Base-by-base conservation (phyloP, 371 early-diverging fungal species). In the Gilbertella persicaria region DNA sequence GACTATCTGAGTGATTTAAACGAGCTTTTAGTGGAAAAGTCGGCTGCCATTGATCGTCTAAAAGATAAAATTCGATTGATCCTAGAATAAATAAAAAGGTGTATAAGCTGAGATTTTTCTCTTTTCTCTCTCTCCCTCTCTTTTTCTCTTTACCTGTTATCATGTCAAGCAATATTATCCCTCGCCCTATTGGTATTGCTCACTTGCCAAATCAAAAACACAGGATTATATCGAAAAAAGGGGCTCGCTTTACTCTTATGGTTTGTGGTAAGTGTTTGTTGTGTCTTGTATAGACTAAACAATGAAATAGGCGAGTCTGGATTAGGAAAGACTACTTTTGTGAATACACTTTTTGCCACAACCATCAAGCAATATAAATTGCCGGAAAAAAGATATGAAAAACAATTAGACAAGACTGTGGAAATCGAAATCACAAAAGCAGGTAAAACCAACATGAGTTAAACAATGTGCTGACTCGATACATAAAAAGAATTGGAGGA, bases 131-230 rank as follows among this genome's bases (percentile, higher is more conserved):
- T n/a, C n/a, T n/a, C n/a, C n/a, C n/a, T n/a, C n/a, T n/a, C n/a
- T n/a, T 45, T 16, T 3, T 8, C 13, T 24, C 25, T 40, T 50
- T 40, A n/a, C n/a, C n/a, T n/a, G n/a, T n/a, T n/a, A n/a, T n/a
- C n/a, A n/a, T n/a, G n/a, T n/a, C n/a, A n/a, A n/a, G n/a, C n/a
- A n/a, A n/a, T n/a, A n/a, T n/a, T n/a, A n/a, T n/a, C n/a, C n/a
- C n/a, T n/a, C n/a, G n/a, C n/a, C n/a, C n/a, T 64, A 86, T 95
- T 54, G 98, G 98, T 54, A 88, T 98, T 86, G 98, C 98, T 24
- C 95, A 96, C 67, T 89, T 96, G 21, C 87, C 97, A 29, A 93
- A 97, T 65, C 98, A 98, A 78, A 82, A 88, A 50, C 97, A 97
- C 74, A 90, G 91, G 78, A 95, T 94, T 73, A 93, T 92, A 45